Evolutionary conservation across 108 stramenopile species (phyloP).

Genomic region (Cylindrotheca fusiformis): DNA sequence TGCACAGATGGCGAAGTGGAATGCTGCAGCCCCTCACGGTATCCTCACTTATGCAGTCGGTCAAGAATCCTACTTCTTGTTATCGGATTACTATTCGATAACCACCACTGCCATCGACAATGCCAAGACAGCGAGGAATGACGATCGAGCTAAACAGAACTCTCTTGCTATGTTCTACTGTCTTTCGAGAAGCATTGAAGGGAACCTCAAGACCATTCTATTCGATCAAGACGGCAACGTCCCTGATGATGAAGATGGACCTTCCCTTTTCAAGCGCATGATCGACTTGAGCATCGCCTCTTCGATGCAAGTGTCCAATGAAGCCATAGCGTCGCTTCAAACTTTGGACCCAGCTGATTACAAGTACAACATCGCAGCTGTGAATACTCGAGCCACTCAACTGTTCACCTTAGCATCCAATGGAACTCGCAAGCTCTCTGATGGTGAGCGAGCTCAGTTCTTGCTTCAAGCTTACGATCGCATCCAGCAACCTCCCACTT

Average conservation of each 20-base stretch:
- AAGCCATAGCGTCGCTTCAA: not conserved
- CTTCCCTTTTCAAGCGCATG: not conserved
- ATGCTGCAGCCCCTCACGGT: constrained; percentile 6
- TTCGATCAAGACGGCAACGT: not conserved
- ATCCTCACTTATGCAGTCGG: constrained; percentile 1
- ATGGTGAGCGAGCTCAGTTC: not conserved
- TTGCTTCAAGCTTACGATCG: not conserved
- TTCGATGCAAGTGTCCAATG: not conserved
- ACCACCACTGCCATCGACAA: not conserved
- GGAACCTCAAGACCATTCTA: not conserved
- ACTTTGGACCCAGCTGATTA: not conserved
- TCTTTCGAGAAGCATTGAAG: not conserved
- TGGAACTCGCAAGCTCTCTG: not conserved
- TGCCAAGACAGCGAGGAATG: not conserved
- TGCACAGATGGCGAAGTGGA: constrained; percentile 2
- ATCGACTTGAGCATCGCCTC: not conserved
- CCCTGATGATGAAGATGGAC: constrained; percentile 1
- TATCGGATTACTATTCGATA: constrained; percentile 1
- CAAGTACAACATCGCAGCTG: not conserved
- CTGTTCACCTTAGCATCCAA: not conserved
- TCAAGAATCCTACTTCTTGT: not conserved
- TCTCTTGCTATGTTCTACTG: not conserved
- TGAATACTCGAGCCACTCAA: not conserved
- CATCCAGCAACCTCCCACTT: not conserved
- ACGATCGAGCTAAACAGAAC: constrained; percentile 8